These are phyloP conservation scores for Rhizophagus sp. DNA, from an alignment of 192 early-diverging fungal species.

Conservation along the genomic window DNA sequence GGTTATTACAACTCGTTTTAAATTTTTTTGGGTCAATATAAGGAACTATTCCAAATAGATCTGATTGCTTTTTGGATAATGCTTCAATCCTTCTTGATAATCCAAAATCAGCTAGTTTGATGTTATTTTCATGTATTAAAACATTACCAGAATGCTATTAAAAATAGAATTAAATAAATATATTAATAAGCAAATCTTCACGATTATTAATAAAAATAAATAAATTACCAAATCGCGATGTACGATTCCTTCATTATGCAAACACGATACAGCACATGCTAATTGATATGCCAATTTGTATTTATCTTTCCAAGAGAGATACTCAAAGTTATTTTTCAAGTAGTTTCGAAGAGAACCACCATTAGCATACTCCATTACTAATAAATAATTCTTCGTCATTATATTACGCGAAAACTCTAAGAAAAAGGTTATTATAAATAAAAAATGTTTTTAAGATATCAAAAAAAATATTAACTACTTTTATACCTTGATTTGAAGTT, in stretches of 20 bases:
- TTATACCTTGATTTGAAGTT: no score
- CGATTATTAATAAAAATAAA: no score
- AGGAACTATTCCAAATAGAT: not conserved
- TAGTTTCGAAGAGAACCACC: not conserved
- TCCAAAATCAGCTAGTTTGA: not conserved
- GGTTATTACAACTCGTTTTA: no score
- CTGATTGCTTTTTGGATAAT: not conserved
- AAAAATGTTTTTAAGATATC: no score
- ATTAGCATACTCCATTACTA: not conserved
- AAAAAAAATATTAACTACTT: no score
- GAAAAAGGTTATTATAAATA: no score
- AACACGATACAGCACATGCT: not conserved
- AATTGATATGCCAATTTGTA: not conserved
- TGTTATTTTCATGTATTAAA: not conserved
- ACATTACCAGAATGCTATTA: not conserved
- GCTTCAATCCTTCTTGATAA: not conserved
- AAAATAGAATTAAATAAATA: not conserved
- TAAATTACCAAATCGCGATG: not conserved
- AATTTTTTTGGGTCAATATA: not conserved
- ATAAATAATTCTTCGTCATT: not conserved
- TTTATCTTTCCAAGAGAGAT: not conserved
- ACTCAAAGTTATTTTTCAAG: not conserved
- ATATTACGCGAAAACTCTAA: no score
- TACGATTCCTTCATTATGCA: not conserved
- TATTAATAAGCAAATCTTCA: no score